Conservation (phyloP, 768 basidiomycete genomes). For the Trametes gibbosa region DNA sequence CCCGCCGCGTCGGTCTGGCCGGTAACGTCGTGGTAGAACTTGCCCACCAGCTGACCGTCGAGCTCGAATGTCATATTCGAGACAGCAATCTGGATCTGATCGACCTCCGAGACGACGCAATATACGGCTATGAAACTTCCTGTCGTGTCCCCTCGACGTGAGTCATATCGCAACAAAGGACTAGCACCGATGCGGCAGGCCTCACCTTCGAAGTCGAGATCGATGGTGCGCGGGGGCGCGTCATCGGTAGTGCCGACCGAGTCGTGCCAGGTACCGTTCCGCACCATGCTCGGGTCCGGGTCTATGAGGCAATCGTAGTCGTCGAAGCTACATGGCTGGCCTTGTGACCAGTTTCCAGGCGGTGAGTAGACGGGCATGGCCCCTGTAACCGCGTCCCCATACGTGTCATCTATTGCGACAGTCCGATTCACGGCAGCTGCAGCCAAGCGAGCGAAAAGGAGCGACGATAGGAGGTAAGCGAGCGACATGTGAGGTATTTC, state of each 20-base stretch:
- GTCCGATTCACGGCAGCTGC: not conserved
- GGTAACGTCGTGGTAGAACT: slow-evolving; percentile 4
- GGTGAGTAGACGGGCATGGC: slow-evolving; percentile 1
- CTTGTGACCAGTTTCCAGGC: not conserved
- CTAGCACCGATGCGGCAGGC: not conserved
- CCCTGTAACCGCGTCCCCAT: slow-evolving; percentile 1
- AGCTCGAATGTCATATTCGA: slow-evolving; percentile 13
- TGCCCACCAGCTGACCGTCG: slow-evolving; percentile 1
- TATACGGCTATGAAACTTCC: slow-evolving; percentile 2
- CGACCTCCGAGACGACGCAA: slow-evolving; percentile 7
- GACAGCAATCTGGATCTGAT: slow-evolving; percentile 2
- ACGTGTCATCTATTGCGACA: slow-evolving; percentile 8
- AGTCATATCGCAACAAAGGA: not conserved
- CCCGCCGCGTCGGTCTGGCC: not conserved
- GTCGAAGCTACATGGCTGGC: not conserved
- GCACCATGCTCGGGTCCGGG: slow-evolving; percentile 4
- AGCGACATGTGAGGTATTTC: not conserved
- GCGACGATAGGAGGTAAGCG: not conserved
- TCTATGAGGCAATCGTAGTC: not conserved
- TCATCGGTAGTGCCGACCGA: slow-evolving; percentile 3
- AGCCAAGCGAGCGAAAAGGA: not conserved
- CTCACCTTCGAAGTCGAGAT: slow-evolving; percentile 9
- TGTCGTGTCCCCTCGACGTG: not conserved
- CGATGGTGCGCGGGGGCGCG: slow-evolving; percentile 2
- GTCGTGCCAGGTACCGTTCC: slow-evolving; percentile 10